phyloP scores from a whole-genome alignment of 305 asterid genomes.

The Solanum hybrid region DNA sequence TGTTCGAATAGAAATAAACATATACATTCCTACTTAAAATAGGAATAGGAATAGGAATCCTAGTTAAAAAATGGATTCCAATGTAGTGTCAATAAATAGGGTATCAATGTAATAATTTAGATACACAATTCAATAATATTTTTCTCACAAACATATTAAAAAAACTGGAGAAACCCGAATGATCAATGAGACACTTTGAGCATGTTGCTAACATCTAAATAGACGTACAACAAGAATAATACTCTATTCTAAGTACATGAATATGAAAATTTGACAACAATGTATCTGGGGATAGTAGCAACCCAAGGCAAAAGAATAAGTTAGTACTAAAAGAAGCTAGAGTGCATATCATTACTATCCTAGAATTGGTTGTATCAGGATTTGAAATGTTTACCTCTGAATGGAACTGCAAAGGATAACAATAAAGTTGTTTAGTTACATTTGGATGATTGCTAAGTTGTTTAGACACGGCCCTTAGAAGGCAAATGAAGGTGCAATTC shows the following conservation, averaged over 20 bases:
- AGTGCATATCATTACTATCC: background rate
- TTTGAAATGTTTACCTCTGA: constrained; percentile 5
- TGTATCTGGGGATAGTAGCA: background rate
- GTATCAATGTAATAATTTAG: too few species aligned
- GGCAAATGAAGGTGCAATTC: background rate
- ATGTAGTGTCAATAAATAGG: too few species aligned
- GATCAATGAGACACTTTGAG: background rate
- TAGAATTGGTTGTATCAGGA: background rate
- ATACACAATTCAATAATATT: too few species aligned
- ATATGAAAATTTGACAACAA: background rate
- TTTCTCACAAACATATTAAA: background rate
- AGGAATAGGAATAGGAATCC: too few species aligned
- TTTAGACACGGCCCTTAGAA: constrained; percentile 15
- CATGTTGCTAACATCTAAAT: background rate
- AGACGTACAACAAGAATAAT: background rate
- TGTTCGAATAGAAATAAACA: too few species aligned
- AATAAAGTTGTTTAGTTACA: background rate
- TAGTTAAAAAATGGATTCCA: too few species aligned
- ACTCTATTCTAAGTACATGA: background rate
- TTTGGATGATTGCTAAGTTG: constrained; percentile 10
- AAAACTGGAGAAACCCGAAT: background rate
- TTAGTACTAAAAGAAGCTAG: background rate
- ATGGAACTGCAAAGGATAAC: background rate
- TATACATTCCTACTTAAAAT: too few species aligned
- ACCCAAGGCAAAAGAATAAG: background rate